These are phyloP conservation scores for Curvularia spicifera DNA, from an alignment of 2,329 filamentous ascomycete species.

Conservation along the genomic window DNA sequence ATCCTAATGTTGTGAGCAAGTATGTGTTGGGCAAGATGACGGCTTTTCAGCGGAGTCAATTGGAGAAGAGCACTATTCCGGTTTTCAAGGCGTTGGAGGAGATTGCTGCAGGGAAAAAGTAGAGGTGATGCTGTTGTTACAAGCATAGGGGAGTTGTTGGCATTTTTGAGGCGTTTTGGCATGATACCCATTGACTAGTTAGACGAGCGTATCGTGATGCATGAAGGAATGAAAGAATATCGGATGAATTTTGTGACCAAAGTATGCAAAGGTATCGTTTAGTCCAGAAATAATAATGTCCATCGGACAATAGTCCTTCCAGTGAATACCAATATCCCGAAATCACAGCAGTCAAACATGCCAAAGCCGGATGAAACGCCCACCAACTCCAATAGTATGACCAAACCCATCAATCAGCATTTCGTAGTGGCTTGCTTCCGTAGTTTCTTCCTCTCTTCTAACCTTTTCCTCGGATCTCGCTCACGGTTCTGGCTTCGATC, in stretches of 20 bases:
- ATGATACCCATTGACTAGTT: conserved; percentile 20
- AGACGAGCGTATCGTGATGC: conserved; percentile 3
- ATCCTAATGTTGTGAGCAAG: conserved; percentile 69
- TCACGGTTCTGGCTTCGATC: conserved; percentile 37
- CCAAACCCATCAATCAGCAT: background rate
- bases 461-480: conserved; percentile 34
- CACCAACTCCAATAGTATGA: conserved; percentile 1
- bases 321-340: background rate
- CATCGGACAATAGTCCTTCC: background rate
- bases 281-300: conserved; percentile 17
- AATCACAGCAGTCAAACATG: background rate
- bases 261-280: conserved; percentile 32
- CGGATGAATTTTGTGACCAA: conserved; percentile 9
- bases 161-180: conserved; percentile 14
- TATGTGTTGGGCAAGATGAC: conserved; percentile 79
- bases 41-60: conserved; percentile 38
- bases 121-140: conserved; percentile 1
- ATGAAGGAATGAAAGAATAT: conserved; percentile 18
- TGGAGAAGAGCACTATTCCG: conserved; percentile 58
- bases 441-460: conserved; percentile 38
- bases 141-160: background rate
- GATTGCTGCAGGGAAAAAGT: conserved; percentile 51
- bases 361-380: background rate
- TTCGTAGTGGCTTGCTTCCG: conserved; percentile 26
- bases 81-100: conserved; percentile 61